Conservation (phyloP, 371 early-diverging fungal genomes). For the Rhizopus stolonifer region DNA sequence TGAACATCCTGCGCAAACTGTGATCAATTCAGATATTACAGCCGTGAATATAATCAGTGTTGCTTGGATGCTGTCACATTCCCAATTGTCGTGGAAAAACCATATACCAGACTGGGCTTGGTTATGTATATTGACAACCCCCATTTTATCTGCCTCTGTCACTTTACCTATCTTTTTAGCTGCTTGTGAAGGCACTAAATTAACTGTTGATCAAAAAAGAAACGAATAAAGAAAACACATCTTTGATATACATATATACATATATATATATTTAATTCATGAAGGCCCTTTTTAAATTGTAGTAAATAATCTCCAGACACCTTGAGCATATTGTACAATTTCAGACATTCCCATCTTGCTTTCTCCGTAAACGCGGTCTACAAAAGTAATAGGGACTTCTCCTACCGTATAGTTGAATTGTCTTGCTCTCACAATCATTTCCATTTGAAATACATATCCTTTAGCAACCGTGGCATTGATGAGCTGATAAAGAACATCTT, state of each 20-base stretch:
- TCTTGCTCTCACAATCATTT: conserved; percentile 96
- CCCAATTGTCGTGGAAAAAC: not conserved
- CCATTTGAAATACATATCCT: conserved; percentile 99
- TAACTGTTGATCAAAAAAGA: not conserved
- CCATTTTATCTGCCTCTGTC: conserved; percentile 46
- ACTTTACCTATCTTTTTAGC: conserved; percentile 51
- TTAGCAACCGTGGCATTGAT: conserved; percentile 88
- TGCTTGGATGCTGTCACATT: conserved; percentile 32
- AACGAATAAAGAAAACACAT: not conserved
- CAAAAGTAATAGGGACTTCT: conserved; percentile 97
- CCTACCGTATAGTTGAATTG: conserved; percentile 87
- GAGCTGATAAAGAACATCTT: conserved; percentile 81
- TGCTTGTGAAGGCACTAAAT: conserved; percentile 30
- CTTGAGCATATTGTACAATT: conserved; percentile 91
- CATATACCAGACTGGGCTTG: conserved; percentile 4
- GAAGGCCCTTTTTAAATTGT: conserved; percentile 60
- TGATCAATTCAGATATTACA: conserved; percentile 40
- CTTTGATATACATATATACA: not conserved
- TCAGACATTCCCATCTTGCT: conserved; percentile 94
- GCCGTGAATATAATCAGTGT: conserved; percentile 29
- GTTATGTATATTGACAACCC: conserved; percentile 26
- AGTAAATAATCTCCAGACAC: conserved; percentile 82
- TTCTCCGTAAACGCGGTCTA: conserved; percentile 96
- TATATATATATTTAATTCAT: not conserved
- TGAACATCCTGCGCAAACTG: conserved; percentile 41